phyloP scores from a whole-genome alignment of 140 eudicot species.

The Flaveria floridana region DNA sequence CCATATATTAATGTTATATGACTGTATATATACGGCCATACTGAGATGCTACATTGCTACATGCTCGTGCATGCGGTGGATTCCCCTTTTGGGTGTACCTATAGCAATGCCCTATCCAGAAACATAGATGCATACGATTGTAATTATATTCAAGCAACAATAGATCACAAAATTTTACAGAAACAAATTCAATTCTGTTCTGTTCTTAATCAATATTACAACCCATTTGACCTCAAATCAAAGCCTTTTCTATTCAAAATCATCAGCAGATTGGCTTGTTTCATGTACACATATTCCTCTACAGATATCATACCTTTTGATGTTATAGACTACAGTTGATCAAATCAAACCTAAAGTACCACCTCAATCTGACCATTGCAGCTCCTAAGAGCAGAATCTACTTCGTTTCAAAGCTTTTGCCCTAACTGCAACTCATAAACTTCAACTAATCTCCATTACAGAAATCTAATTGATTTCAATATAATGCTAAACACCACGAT shows the following conservation, averaged over 20 bases:
- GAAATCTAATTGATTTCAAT: background rate
- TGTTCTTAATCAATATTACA: background rate
- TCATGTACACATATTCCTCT: background rate
- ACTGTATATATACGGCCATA: no score
- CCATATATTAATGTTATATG: no score
- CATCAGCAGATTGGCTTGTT: background rate
- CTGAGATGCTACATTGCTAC: no score
- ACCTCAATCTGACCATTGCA: conserved; percentile 10
- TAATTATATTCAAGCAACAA: background rate
- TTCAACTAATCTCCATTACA: background rate
- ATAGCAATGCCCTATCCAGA: background rate
- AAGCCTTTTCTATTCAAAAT: background rate
- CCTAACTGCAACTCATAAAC: background rate
- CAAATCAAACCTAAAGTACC: conserved; percentile 7
- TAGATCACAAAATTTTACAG: conserved; percentile 5
- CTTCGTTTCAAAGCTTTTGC: background rate
- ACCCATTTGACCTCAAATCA: conserved; percentile 12
- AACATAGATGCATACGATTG: background rate
- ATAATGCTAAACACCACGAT: background rate
- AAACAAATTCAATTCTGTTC: conserved; percentile 10
- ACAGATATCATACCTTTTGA: conserved; percentile 1
- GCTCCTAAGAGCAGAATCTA: background rate
- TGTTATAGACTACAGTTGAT: background rate
- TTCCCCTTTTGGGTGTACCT: no score
- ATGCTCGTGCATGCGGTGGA: no score